Evolutionary conservation across 768 basidiomycete species (phyloP), one percentile per base, ranked within the genome.

Genomic region (Trametes punicea): DNA sequence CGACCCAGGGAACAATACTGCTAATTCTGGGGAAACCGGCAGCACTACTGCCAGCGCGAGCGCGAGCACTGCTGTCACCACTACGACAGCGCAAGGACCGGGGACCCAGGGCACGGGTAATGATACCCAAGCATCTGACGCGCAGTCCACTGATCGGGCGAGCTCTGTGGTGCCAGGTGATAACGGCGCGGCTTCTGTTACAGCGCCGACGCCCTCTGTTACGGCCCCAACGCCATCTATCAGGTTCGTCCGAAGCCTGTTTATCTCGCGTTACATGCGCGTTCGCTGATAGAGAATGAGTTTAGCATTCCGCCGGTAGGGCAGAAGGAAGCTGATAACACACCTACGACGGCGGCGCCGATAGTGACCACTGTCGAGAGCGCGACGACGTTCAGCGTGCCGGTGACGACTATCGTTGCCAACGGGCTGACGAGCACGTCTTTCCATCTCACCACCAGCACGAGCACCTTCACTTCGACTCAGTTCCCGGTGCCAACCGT

Each of bases 381-480:
- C 46, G 18, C 39, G 29, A 11, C 51, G n/a, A 49, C 46, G 29
- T 36, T 49, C 39, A 58, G 51, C 51, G 41, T 34, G 30, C 46
- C 57, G 13, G 46, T 53, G 21, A 4, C 46, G 13, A 57, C 49
- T 2, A 38, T 47, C 39, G 31, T 20, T n/a, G 3, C 25, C 1
- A 25, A 53, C 39, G 51, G 51, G 21, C 18, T 11, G 29, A 48
- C 51, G 51, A 34, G 46, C 5, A 54, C 51, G 8, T 48, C 46
- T 7, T 53, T 58, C 57, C 31, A 29, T 25, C 38, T 54, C 39
- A 40, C 40, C 25, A 58, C 57, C 11, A 58, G 51, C 38, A 42
- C 27, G 13, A 18, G 46, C 3, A 27, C 25, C 8, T 42, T 58
- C 39, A 53, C 51, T 11, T 48, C 51, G 30, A 58, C 57, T n/a